Percentiles rank a stretch among this genome's conserved stretches.
Conservation (phyloP, 202 grass and related monocot species). For the Eragrostis tef region DNA sequence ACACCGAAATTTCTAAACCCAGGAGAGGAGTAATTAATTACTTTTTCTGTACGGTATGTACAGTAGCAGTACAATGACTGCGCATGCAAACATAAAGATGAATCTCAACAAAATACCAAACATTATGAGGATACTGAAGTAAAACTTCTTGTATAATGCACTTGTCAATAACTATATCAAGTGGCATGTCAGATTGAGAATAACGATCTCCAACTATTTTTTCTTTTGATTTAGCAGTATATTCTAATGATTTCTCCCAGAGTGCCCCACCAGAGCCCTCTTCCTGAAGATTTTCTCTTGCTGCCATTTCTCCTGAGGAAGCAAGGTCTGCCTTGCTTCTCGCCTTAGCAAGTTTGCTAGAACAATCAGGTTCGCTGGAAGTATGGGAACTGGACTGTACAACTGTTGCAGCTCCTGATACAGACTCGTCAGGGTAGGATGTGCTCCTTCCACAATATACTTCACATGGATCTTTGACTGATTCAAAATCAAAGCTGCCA, state of each 20-base stretch:
- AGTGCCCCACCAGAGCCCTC: slow-evolving; percentile 65
- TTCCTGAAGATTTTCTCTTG: slow-evolving; percentile 38
- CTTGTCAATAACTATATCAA: slow-evolving; percentile 85
- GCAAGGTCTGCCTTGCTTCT: slow-evolving; percentile 48
- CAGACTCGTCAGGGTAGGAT: slow-evolving; percentile 41
- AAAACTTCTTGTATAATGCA: slow-evolving; percentile 89
- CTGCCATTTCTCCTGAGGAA: slow-evolving; percentile 52
- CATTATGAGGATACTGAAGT: slow-evolving; percentile 87
- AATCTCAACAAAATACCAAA: slow-evolving; percentile 18
- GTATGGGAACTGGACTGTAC: slow-evolving; percentile 31
- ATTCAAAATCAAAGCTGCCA: slow-evolving; percentile 74
- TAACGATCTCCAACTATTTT: slow-evolving; percentile 42
- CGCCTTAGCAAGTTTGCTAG: slow-evolving; percentile 34
- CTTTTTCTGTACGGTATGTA: background rate
- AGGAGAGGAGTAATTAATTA: background rate
- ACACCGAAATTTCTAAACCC: slow-evolving; percentile 20
- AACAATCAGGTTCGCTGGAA: slow-evolving; percentile 44
- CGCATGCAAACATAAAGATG: slow-evolving; percentile 23
- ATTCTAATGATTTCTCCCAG: slow-evolving; percentile 74
- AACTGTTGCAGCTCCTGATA: slow-evolving; percentile 45
- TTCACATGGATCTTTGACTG: slow-evolving; percentile 71
- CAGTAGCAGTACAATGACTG: slow-evolving; percentile 19
- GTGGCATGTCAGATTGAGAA: slow-evolving; percentile 74
- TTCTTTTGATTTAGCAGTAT: slow-evolving; percentile 58
- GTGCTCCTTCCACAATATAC: slow-evolving; percentile 54